Base-by-base conservation (phyloP, 2,329 filamentous ascomycete genomes). In the Amylocarpus encephaloides region DNA sequence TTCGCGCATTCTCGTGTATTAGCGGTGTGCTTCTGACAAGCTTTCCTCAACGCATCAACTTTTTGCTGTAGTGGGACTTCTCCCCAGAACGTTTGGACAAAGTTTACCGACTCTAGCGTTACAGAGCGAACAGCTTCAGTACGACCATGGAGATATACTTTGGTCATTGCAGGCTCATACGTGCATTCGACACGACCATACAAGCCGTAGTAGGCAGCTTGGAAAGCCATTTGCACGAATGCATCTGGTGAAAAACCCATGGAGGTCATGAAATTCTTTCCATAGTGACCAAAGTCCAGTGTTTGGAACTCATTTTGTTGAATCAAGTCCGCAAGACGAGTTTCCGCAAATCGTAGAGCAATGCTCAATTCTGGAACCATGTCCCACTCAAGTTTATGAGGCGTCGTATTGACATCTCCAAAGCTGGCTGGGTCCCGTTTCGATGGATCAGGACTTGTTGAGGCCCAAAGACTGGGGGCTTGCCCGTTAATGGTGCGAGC, bases 131-230 rank as follows among this genome's bases (percentile, higher is more conserved):
- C 86, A 4, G 93, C 92, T 70, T 98, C 93, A 0, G 93, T 98
- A 41, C 93, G 86, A 10, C 93, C 93, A 66, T 97, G 93, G 53
- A 94, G 80, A 70, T 82, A 98, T 52, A 86, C 75, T 68, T 98
- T 98, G 46, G 93, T 98, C 93, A 98, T 97, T 38, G 93, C 92
- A 6, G 93, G 93, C 69, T 98, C 93, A 67, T 98, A 98, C 0
- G 91, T 93, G 65, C 89, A 95, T 68, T 97, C 93, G 1, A 95
- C 82, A 4, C 89, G 83, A 2, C 93, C 93, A 62, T 97, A 98
- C 6, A 98, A 77, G 1, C 93, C 93, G 64, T 96, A 98, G 73
- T 98, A 97, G 1, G 93, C 92, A 4, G 92, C 92, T 68, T 98
- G 93, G 72, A 96, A 96, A 0, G 93, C 93, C 92, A 98, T 97